A percentile compares a stretch with the other conserved stretches of the same genome.
Evolutionary conservation across 1,139 yeast genomes (phyloP).

Genomic region (Pichia sp.): DNA sequence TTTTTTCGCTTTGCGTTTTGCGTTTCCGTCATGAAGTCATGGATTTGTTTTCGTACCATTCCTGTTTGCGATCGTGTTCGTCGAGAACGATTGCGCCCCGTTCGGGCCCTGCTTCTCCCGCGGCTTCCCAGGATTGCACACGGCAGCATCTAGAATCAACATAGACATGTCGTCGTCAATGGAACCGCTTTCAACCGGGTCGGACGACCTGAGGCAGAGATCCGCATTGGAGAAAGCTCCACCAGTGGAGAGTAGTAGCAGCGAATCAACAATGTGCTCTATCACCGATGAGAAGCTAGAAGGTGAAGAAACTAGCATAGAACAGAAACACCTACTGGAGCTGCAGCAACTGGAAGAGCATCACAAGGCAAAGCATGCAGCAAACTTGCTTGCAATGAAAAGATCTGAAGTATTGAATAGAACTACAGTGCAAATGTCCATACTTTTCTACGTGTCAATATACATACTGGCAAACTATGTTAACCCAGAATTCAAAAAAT

Average conservation of each 20-base stretch:
- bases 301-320: neutral
- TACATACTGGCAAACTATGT: constrained; percentile 10
- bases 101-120: too few species aligned
- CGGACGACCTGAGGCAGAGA: constrained; percentile 4
- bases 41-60: too few species aligned
- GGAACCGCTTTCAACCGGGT: constrained; percentile 1
- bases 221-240: constrained; percentile 1
- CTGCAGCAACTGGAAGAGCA: constrained; percentile 1
- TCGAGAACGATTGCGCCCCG: too few species aligned
- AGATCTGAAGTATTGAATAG: constrained; percentile 17
- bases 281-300: neutral
- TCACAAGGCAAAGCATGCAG: neutral
- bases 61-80: too few species aligned
- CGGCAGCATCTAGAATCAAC: too few species aligned
- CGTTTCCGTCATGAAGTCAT: too few species aligned
- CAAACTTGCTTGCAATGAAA: neutral
- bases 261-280: too few species aligned
- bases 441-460: constrained; percentile 14
- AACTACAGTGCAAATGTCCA: constrained; percentile 13
- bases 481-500: constrained; percentile 29
- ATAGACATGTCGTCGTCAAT: constrained; percentile 8
- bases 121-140: neutral
- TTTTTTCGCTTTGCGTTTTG: too few species aligned
- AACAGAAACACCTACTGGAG: constrained; percentile 1
- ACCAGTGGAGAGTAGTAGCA: too few species aligned